Conservation (phyloP, 495 filamentous ascomycete species). For the Aspergillus panamensis region DNA sequence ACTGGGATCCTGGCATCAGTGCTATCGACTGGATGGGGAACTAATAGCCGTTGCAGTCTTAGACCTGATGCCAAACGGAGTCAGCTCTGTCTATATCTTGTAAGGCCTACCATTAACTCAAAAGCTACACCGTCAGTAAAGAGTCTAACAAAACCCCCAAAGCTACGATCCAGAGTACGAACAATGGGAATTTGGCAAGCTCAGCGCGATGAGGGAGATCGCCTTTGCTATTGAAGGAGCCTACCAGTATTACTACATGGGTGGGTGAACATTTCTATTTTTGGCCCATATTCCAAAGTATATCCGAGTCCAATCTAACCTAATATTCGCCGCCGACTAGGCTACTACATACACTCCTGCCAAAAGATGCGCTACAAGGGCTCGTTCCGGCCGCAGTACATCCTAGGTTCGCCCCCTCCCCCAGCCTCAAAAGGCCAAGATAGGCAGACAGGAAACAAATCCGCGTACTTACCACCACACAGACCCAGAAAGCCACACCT, state of each 20-base stretch:
- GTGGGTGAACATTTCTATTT: slow-evolving; percentile 29
- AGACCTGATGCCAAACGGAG: slow-evolving; percentile 79
- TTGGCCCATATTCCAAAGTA: background rate
- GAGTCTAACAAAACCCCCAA: slow-evolving; percentile 14
- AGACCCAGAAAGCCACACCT: slow-evolving; percentile 72
- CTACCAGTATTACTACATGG: slow-evolving; percentile 76
- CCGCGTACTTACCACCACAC: slow-evolving; percentile 1
- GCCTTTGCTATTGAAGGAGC: slow-evolving; percentile 68
- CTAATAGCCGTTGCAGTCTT: slow-evolving; percentile 86
- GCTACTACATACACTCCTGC: slow-evolving; percentile 69
- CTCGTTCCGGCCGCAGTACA: slow-evolving; percentile 75
- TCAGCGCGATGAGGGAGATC: slow-evolving; percentile 83
- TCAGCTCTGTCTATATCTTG: slow-evolving; percentile 94
- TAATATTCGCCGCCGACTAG: slow-evolving; percentile 26
- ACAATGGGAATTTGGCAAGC: slow-evolving; percentile 78
- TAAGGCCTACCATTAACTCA: slow-evolving; percentile 29
- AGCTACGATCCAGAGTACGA: slow-evolving; percentile 80
- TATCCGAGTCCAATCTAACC: background rate
- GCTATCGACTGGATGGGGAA: slow-evolving; percentile 85
- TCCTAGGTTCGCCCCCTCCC: slow-evolving; percentile 53
- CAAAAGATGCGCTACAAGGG: slow-evolving; percentile 89
- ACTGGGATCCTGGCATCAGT: slow-evolving; percentile 91
- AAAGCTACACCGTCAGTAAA: background rate
- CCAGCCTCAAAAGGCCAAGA: background rate
- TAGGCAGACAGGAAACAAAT: background rate